These are phyloP conservation scores for Ustilago loliicola DNA, from an alignment of 1,284 basidiomycete genomes.

Conservation along the genomic window DNA sequence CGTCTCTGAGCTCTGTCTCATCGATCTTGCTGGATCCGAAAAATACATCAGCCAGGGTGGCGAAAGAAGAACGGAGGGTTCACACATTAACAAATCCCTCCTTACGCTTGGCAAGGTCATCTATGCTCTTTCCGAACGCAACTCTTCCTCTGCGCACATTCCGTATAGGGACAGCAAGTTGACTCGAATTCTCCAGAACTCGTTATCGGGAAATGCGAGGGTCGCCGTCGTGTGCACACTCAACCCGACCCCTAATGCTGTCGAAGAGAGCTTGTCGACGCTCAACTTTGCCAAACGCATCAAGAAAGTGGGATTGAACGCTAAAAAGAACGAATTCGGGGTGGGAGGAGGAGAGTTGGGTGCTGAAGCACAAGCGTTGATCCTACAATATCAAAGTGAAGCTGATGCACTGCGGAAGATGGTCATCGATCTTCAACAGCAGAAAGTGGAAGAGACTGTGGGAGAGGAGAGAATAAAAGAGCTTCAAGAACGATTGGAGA, in stretches of 20 bases:
- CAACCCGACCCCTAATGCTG: constrained; percentile 71
- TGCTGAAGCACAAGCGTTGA: constrained; percentile 61
- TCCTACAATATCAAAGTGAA: constrained; percentile 62
- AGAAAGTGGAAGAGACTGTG: constrained; percentile 5
- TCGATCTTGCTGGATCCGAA: constrained; percentile 97
- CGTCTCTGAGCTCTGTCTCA: constrained; percentile 77
- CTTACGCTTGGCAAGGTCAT: constrained; percentile 70
- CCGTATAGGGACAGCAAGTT: constrained; percentile 95
- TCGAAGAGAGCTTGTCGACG: constrained; percentile 85
- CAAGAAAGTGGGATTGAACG: constrained; percentile 83
- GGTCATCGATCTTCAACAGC: constrained; percentile 50
- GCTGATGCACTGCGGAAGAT: constrained; percentile 59
- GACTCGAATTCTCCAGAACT: constrained; percentile 94
- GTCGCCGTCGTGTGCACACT: constrained; percentile 97
- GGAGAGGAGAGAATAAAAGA: constrained; percentile 43
- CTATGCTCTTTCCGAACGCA: constrained; percentile 62
- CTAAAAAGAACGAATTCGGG: constrained; percentile 88
- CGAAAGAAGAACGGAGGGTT: constrained; percentile 68
- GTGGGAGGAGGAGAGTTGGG: constrained; percentile 36
- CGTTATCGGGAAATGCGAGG: constrained; percentile 90
- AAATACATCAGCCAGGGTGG: constrained; percentile 75
- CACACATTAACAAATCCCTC: constrained; percentile 75
- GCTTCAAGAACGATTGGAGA: constrained; percentile 59
- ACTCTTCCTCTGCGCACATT: constrained; percentile 75
- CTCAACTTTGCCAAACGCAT: constrained; percentile 88